Conservation (phyloP, 106 monocot species). For the Xerophyta viscosa region DNA sequence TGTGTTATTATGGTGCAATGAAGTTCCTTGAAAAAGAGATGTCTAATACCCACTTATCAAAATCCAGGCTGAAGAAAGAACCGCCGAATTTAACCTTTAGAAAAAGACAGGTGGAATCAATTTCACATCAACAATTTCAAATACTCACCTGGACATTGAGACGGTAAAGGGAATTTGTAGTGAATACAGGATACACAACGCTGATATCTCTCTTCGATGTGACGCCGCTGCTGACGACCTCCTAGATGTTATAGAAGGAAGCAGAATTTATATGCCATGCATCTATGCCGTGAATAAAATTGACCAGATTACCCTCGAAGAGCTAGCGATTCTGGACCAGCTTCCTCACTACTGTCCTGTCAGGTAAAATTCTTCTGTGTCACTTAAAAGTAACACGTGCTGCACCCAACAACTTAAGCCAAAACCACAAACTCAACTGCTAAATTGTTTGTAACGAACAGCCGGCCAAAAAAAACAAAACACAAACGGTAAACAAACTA, state of each 20-base stretch:
- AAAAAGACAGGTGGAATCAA: constrained; percentile 97
- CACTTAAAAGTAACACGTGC: not conserved
- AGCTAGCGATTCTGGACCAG: constrained; percentile 90
- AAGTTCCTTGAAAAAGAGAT: not conserved
- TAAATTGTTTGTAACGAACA: not conserved
- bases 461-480: too few species aligned
- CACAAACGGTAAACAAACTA: too few species aligned
- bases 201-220: constrained; percentile 85
- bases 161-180: constrained; percentile 96
- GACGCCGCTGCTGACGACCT: constrained; percentile 99
- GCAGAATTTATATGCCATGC: constrained; percentile 90
- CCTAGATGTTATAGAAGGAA: constrained; percentile 94
- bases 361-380: constrained; percentile 34
- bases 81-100: constrained; percentile 93
- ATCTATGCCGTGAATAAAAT: constrained; percentile 97
- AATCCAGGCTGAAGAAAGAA: constrained; percentile 79
- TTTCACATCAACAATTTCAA: constrained; percentile 82
- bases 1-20: not conserved
- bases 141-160: constrained; percentile 89
- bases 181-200: constrained; percentile 97
- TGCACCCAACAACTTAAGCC: too few species aligned
- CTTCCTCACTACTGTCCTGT: constrained; percentile 97
- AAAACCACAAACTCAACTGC: too few species aligned
- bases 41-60: not conserved
- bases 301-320: constrained; percentile 95